Conservation (phyloP, 148 eudicot genomes). For the Pouteria glomerata region DNA sequence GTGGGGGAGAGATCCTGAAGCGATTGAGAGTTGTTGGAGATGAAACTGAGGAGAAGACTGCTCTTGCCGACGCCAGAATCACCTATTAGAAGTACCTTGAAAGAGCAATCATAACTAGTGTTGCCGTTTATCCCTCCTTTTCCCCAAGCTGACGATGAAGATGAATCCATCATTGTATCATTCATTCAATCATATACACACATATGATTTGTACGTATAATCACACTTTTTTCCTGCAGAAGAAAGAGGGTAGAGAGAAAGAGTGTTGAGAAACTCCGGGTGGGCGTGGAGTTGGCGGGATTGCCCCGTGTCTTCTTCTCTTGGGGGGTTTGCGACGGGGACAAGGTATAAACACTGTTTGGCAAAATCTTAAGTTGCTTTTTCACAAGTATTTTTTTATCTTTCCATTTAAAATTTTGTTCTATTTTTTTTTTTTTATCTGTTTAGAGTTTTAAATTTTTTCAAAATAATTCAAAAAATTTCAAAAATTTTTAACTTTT, state of each 20-base stretch:
- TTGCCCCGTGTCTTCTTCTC: too few relatives aligned
- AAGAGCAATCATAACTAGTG: constrained; percentile 47
- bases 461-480: too few relatives aligned
- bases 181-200: background rate
- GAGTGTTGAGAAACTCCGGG: background rate
- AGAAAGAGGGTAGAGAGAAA: constrained; percentile 3
- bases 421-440: too few relatives aligned
- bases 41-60: constrained; percentile 49
- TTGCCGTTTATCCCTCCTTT: constrained; percentile 5
- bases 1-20: constrained; percentile 45
- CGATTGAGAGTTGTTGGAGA: constrained; percentile 27
- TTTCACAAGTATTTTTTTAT: too few relatives aligned
- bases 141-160: background rate
- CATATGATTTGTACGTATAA: background rate
- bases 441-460: too few relatives aligned
- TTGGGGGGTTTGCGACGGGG: too few relatives aligned
- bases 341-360: too few relatives aligned
- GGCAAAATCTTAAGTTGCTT: too few relatives aligned
- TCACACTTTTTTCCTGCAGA: background rate
- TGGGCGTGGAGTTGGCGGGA: background rate
- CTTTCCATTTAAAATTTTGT: too few relatives aligned
- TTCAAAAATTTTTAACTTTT: too few relatives aligned
- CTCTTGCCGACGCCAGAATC: constrained; percentile 65
- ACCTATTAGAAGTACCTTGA: constrained; percentile 51
- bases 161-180: constrained; percentile 16